Evolutionary conservation across 495 filamentous ascomycete species (phyloP).

Genomic region (Entonaema liquescens): DNA sequence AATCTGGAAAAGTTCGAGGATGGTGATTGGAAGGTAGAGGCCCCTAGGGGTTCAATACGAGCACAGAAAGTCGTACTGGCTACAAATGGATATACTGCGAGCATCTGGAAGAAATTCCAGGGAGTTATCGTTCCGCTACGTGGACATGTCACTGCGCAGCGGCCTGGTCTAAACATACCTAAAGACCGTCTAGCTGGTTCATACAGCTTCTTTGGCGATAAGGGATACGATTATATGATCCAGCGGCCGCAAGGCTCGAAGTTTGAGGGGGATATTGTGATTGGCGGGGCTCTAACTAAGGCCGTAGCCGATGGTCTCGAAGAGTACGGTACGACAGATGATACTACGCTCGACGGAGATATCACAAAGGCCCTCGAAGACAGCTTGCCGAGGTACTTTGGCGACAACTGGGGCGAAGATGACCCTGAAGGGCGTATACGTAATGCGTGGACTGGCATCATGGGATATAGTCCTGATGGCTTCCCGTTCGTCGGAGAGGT

Average conservation of each 20-base stretch:
- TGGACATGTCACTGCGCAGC: constrained; percentile 72
- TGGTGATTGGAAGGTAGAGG: constrained; percentile 59
- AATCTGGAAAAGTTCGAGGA: constrained; percentile 46
- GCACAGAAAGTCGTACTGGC: constrained; percentile 69
- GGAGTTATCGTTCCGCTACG: constrained; percentile 72
- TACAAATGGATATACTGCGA: constrained; percentile 76
- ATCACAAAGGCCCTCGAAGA: constrained; percentile 63
- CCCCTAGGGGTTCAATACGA: constrained; percentile 61
- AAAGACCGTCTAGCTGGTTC: constrained; percentile 57
- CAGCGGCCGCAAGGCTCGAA: constrained; percentile 57
- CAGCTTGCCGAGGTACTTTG: constrained; percentile 62
- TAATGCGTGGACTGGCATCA: constrained; percentile 69
- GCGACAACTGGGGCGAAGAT: constrained; percentile 66
- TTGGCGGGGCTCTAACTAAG: constrained; percentile 70
- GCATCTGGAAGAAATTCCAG: constrained; percentile 63
- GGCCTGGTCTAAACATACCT: constrained; percentile 60
- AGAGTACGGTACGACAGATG: constrained; percentile 65
- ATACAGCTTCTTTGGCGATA: constrained; percentile 68
- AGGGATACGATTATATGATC: constrained; percentile 74
- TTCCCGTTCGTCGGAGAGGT: constrained; percentile 64
- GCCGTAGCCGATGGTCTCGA: constrained; percentile 55
- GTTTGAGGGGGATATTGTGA: constrained; percentile 69
- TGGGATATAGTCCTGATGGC: constrained; percentile 66
- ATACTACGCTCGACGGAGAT: constrained; percentile 62
- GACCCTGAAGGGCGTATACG: constrained; percentile 64